phyloP scores from a whole-genome alignment of 2,329 filamentous ascomycete species.

The Trichoderma gracile region DNA sequence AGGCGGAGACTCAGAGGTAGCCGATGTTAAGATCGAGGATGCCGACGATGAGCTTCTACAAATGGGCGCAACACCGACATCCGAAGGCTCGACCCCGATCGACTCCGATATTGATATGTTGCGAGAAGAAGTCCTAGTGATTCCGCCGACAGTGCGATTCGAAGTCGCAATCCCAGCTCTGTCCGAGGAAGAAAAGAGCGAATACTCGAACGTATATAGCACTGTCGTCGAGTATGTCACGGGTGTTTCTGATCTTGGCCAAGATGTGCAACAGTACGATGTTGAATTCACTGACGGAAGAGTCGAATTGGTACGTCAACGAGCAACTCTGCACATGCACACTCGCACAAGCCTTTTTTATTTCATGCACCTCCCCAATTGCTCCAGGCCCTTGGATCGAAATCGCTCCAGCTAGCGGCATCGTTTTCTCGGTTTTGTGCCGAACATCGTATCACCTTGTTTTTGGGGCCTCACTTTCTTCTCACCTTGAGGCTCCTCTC shows the following conservation, averaged over 20 bases:
- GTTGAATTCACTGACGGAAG: constrained; percentile 51
- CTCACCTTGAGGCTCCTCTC: background rate
- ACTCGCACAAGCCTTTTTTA: too few relatives aligned
- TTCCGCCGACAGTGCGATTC: constrained; percentile 27
- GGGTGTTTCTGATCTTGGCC: constrained; percentile 34
- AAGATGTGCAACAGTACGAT: constrained; percentile 36
- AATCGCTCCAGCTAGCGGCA: background rate
- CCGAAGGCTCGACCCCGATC: background rate
- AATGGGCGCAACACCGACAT: background rate
- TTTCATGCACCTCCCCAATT: background rate
- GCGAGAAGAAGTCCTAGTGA: background rate
- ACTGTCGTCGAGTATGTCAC: constrained; percentile 43
- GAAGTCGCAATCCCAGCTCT: constrained; percentile 39
- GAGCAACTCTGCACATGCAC: background rate
- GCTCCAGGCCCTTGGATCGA: background rate
- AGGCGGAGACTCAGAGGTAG: background rate
- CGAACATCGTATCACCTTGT: background rate
- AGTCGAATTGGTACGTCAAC: constrained; percentile 46
- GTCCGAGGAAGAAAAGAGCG: constrained; percentile 30
- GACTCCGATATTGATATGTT: background rate
- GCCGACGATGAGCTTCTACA: background rate
- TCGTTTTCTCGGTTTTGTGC: background rate
- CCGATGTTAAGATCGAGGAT: background rate
- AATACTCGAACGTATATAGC: constrained; percentile 40
- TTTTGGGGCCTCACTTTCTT: background rate